phyloP scores from a whole-genome alignment of 2,329 filamentous ascomycete genomes.

The Teratosphaeria pseudoeucalypti region DNA sequence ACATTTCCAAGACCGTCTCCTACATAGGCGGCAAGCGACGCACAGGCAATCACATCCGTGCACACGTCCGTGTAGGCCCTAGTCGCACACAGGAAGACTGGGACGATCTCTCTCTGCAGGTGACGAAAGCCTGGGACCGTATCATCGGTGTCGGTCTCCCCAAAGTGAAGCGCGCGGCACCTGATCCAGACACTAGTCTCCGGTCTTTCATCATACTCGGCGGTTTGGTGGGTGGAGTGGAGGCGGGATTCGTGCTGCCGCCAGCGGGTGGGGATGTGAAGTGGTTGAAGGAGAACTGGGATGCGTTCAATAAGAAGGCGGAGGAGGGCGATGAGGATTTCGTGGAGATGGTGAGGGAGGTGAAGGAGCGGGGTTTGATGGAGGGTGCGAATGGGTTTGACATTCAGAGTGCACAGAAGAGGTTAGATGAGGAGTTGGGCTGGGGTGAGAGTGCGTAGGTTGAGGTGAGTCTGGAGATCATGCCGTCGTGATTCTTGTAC shows the following conservation, averaged over 20 bases:
- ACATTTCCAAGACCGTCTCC: conserved; percentile 13
- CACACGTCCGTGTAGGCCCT: conserved; percentile 26
- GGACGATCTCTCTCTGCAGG: conserved; percentile 16
- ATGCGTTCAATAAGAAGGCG: conserved; percentile 24
- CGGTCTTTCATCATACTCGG: conserved; percentile 17
- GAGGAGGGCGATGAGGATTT: conserved; percentile 26
- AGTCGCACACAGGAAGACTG: conserved; percentile 23
- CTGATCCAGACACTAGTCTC: conserved; percentile 13
- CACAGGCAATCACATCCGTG: conserved; percentile 24
- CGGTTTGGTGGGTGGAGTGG: conserved; percentile 21
- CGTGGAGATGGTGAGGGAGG: conserved; percentile 22
- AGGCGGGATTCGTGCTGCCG: conserved; percentile 23
- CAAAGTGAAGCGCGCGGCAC: conserved; percentile 10
- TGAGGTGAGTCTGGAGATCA: neutral
- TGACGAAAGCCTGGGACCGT: conserved; percentile 20
- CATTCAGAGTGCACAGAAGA: conserved; percentile 5
- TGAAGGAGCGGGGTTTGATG: conserved; percentile 21
- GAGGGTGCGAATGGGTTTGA: conserved; percentile 9
- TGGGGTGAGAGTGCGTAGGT: conserved; percentile 18
- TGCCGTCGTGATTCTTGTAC: neutral
- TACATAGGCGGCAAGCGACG: conserved; percentile 30
- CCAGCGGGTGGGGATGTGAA: conserved; percentile 21
- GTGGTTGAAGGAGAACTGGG: conserved; percentile 26
- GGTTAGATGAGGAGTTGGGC: conserved; percentile 20
- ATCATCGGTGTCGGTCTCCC: conserved; percentile 15